Conservation (phyloP, 2,329 filamentous ascomycete genomes). For the Diaporthe velutina region DNA sequence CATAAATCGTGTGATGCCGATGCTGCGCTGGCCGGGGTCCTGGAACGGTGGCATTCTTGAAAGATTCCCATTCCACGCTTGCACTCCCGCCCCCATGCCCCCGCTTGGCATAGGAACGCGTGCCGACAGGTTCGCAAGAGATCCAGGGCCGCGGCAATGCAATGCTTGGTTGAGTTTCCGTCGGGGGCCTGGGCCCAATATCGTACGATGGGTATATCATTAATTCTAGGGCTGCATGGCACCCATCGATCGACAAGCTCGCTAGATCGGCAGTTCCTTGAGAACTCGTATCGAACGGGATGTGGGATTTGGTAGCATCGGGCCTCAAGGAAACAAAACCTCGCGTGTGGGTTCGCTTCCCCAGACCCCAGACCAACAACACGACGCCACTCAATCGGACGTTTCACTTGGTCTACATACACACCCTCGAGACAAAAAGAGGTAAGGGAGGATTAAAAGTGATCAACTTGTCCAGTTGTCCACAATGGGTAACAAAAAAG, state of each 20-base stretch:
- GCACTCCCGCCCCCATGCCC: neutral
- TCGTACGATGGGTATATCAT: slow-evolving; percentile 22
- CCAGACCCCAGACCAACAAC: neutral
- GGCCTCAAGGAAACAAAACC: neutral
- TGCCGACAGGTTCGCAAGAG: slow-evolving; percentile 8
- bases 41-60: neutral
- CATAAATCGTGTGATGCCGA: neutral
- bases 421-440: neutral
- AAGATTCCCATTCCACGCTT: neutral
- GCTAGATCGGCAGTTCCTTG: neutral
- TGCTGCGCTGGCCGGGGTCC: slow-evolving; percentile 4
- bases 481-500: neutral
- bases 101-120: slow-evolving; percentile 15
- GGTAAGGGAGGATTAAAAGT: neutral
- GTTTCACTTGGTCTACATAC: slow-evolving; percentile 2
- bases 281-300: neutral
- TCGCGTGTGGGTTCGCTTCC: neutral
- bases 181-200: slow-evolving; percentile 9
- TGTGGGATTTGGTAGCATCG: neutral
- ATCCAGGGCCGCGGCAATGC: neutral
- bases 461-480: neutral
- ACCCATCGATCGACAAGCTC: neutral
- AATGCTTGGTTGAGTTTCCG: neutral
- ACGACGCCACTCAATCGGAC: neutral
- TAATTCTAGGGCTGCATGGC: slow-evolving; percentile 8